Conservation (phyloP, 2,329 filamentous ascomycete species). For the Colletotrichum tamarilloi region DNA sequence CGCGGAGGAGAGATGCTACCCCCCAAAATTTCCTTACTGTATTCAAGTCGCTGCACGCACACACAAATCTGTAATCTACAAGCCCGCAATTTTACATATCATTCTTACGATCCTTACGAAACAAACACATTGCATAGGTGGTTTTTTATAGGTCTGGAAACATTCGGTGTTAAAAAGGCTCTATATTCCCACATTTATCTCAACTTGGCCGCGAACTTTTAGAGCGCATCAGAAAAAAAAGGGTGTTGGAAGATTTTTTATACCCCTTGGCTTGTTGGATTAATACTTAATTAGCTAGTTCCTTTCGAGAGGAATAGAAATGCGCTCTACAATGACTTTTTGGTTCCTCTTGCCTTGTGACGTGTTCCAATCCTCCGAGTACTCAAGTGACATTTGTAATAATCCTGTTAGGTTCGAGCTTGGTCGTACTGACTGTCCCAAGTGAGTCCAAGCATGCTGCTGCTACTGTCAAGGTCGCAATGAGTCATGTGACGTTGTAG, state of each 20-base stretch:
- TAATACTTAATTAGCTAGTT: conserved; percentile 32
- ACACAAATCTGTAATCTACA: conserved; percentile 28
- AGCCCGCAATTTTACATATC: conserved; percentile 44
- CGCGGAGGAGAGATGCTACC: conserved; percentile 28
- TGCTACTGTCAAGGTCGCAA: not conserved
- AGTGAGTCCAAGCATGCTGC: too few relatives aligned
- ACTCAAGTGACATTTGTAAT: too few relatives aligned
- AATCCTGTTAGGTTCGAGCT: not conserved
- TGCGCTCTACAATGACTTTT: conserved; percentile 2
- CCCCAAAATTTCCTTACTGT: conserved; percentile 39
- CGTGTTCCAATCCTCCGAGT: not conserved
- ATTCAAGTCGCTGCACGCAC: conserved; percentile 35
- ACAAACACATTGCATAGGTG: conserved; percentile 43
- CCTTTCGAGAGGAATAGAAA: conserved; percentile 14
- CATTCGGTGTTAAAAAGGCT: not conserved
- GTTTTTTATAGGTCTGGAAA: conserved; percentile 33
- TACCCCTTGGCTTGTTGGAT: conserved; percentile 34
- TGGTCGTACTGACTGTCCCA: not conserved
- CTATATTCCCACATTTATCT: conserved; percentile 2
- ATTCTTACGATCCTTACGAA: conserved; percentile 71
- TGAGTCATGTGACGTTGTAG: not conserved
- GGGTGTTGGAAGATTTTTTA: conserved; percentile 4
- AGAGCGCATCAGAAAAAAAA: conserved; percentile 22
- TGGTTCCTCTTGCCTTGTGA: not conserved
- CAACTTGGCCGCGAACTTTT: conserved; percentile 8